Percentiles rank a stretch among this genome's conserved stretches.
phyloP scores from a whole-genome alignment of 176 grass and related monocot species.

The Rhynchospora tenuis region DNA sequence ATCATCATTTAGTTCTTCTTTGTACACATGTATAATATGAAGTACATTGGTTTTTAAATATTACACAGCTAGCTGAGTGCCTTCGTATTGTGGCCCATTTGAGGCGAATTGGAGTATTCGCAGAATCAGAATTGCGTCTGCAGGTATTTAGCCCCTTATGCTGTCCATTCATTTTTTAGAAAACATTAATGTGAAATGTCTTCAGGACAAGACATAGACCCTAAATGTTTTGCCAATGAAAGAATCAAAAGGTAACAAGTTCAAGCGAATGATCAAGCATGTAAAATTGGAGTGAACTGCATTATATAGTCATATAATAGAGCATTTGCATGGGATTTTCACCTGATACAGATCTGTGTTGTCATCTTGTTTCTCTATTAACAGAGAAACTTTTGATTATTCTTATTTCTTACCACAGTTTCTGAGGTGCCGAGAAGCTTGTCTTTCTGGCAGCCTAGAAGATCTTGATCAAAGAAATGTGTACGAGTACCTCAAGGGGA shows the following conservation, averaged over 20 bases:
- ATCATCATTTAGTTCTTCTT: not conserved
- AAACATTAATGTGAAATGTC: not conserved
- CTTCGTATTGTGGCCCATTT: constrained; percentile 78
- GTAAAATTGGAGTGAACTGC: not conserved
- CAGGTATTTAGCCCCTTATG: constrained; percentile 47
- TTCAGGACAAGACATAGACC: not conserved
- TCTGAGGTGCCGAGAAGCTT: constrained; percentile 95
- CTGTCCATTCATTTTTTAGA: not conserved
- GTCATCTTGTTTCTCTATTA: constrained; percentile 1
- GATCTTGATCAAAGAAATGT: constrained; percentile 87
- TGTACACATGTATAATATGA: not conserved
- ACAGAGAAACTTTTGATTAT: not conserved
- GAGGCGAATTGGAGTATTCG: constrained; percentile 81
- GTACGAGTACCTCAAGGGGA: constrained; percentile 88
- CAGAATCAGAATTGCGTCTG: constrained; percentile 83
- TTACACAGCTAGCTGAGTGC: constrained; percentile 82
- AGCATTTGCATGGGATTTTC: not conserved
- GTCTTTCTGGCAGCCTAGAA: constrained; percentile 83
- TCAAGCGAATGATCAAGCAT: not conserved
- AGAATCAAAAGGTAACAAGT: not conserved
- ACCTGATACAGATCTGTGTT: not conserved
- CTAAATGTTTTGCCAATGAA: constrained; percentile 1
- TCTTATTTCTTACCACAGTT: constrained; percentile 48
- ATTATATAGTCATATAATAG: not conserved
- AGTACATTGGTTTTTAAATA: constrained; percentile 16